Percentiles rank a stretch among this genome's conserved stretches.
phyloP scores from a whole-genome alignment of 1,284 basidiomycete species.

The Leucoagaricus sp. region DNA sequence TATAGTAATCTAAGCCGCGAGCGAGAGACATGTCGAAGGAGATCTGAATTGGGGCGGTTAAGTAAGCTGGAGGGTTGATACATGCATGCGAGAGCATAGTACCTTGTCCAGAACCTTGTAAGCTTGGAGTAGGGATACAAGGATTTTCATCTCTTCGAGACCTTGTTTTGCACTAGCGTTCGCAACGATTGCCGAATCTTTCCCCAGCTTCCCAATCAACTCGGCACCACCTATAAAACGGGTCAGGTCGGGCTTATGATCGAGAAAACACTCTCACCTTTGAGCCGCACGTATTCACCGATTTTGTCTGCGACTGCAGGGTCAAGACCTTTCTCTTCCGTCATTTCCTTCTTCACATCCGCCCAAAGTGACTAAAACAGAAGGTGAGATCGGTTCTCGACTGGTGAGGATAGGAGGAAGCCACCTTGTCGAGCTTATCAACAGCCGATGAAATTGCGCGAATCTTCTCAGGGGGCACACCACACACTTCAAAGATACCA shows the following conservation, averaged over 20 bases:
- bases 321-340: conserved; percentile 90
- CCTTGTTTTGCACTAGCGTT: conserved; percentile 84
- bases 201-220: conserved; percentile 75
- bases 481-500: conserved; percentile 96
- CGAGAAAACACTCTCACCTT: conserved; percentile 54
- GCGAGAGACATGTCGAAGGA: conserved; percentile 97
- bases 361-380: conserved; percentile 73
- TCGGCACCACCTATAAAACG: conserved; percentile 65
- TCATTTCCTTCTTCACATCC: conserved; percentile 97
- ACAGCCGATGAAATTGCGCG: conserved; percentile 96
- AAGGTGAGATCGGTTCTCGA: neutral
- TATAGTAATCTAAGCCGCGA: conserved; percentile 97
- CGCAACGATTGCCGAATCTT: conserved; percentile 66
- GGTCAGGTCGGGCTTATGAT: conserved; percentile 6
- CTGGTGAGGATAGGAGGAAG: conserved; percentile 10
- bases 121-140: conserved; percentile 85
- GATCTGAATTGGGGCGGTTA: conserved; percentile 49
- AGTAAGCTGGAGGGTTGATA: neutral
- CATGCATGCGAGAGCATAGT: neutral
- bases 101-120: conserved; percentile 85
- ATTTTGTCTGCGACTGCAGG: conserved; percentile 89
- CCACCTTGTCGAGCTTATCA: conserved; percentile 97
- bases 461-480: conserved; percentile 91
- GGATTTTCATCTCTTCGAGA: conserved; percentile 85
- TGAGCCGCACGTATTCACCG: conserved; percentile 94